Conservation (phyloP, 495 filamentous ascomycete genomes). For the Pyronema omphalodes region DNA sequence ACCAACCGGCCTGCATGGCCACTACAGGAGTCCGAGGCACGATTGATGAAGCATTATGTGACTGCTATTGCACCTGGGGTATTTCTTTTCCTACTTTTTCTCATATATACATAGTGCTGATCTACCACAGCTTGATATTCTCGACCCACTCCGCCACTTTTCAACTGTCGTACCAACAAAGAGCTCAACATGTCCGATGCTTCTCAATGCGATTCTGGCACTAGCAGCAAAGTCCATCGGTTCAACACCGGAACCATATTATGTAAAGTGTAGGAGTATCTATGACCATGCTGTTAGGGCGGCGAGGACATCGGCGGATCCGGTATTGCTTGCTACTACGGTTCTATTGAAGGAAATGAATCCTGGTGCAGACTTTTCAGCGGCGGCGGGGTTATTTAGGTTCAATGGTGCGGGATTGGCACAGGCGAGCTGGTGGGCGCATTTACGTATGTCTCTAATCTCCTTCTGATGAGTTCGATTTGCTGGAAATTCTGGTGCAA, state of each 20-base stretch:
- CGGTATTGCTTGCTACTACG: not conserved
- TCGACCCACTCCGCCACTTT: not conserved
- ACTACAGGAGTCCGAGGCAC: not conserved
- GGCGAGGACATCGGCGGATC: not conserved
- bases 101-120: not conserved
- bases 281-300: not conserved
- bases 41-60: slow-evolving; percentile 1
- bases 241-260: not conserved
- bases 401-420: not conserved
- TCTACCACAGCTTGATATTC: slow-evolving; percentile 1
- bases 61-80: not conserved
- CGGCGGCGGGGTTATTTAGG: not conserved
- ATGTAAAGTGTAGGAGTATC: not conserved
- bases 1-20: not conserved
- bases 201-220: slow-evolving; percentile 1
- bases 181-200: not conserved
- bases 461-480: too few species aligned
- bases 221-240: not conserved
- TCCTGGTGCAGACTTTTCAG: not conserved
- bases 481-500: too few species aligned
- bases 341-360: not conserved
- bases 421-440: too few species aligned
- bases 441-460: too few species aligned
- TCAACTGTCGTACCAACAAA: not conserved
- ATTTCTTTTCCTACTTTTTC: not conserved